A percentile compares a stretch with the other conserved stretches of the same genome.
phyloP scores from a whole-genome alignment of 495 filamentous ascomycete genomes.

The Podospora comata region DNA sequence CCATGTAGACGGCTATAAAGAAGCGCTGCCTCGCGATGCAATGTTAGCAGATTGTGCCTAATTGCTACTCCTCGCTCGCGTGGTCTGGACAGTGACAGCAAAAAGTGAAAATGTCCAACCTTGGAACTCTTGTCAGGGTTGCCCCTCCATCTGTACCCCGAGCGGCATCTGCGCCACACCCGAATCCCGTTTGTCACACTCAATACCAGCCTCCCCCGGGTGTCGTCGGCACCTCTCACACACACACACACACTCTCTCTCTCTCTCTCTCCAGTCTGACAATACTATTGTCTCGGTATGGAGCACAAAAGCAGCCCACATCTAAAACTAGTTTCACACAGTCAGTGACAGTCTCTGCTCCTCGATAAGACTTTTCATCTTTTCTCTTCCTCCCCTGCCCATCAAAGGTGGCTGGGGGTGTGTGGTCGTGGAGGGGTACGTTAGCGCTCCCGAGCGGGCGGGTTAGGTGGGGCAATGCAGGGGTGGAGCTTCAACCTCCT shows the following conservation, averaged over 20 bases:
- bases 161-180: too few relatives aligned
- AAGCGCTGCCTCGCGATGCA: neutral
- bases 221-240: neutral
- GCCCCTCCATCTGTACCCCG: neutral
- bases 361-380: neutral
- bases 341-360: neutral
- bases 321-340: neutral
- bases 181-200: neutral
- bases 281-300: neutral
- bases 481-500: neutral
- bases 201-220: neutral
- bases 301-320: neutral
- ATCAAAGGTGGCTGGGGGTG: neutral
- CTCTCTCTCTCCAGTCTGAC: neutral
- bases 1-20: neutral
- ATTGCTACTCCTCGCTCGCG: neutral
- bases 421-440: neutral
- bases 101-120: neutral
- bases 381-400: neutral
- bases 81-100: neutral
- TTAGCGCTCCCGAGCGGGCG: slow-evolving; percentile 3
- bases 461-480: neutral
- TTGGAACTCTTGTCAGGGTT: neutral
- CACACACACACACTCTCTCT: too few relatives aligned
- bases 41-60: neutral